phyloP scores from a whole-genome alignment of 2,329 filamentous ascomycete genomes.

The Paracamarosporium sp. region DNA sequence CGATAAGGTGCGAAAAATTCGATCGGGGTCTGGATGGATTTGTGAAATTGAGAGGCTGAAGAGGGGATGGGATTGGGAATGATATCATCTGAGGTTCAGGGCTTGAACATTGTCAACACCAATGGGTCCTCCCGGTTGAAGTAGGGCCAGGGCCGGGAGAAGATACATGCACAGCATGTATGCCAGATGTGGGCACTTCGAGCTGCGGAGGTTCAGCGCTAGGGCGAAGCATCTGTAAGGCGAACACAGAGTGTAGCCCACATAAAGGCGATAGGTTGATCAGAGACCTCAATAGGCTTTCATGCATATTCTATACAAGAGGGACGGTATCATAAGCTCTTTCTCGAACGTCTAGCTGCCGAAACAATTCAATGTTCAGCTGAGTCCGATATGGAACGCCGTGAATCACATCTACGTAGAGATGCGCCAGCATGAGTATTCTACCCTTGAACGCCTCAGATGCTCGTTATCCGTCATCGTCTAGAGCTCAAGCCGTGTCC shows the following conservation, averaged over 20 bases:
- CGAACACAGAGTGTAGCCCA: background rate
- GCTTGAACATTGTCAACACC: background rate
- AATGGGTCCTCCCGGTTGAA: background rate
- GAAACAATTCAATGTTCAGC: background rate
- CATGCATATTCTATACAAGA: background rate
- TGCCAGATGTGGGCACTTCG: background rate
- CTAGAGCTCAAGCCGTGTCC: conserved; percentile 76
- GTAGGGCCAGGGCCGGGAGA: background rate
- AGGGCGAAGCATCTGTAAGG: background rate
- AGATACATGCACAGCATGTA: background rate
- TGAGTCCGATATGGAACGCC: background rate
- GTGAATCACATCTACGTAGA: background rate
- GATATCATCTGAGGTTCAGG: background rate
- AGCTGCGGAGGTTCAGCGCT: background rate
- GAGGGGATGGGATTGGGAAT: background rate
- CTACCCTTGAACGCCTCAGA: conserved; percentile 32
- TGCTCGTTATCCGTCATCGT: conserved; percentile 18
- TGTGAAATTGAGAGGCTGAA: conserved; percentile 62
- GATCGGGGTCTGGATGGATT: conserved; percentile 84
- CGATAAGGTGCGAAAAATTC: conserved; percentile 92
- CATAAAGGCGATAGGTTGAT: background rate
- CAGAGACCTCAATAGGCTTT: background rate
- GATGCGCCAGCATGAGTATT: conserved; percentile 24
- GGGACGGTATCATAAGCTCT: background rate
- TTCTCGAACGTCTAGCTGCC: background rate